Conservation (phyloP, 1,284 basidiomycete genomes). For the Cryptococcus neoformans region DNA sequence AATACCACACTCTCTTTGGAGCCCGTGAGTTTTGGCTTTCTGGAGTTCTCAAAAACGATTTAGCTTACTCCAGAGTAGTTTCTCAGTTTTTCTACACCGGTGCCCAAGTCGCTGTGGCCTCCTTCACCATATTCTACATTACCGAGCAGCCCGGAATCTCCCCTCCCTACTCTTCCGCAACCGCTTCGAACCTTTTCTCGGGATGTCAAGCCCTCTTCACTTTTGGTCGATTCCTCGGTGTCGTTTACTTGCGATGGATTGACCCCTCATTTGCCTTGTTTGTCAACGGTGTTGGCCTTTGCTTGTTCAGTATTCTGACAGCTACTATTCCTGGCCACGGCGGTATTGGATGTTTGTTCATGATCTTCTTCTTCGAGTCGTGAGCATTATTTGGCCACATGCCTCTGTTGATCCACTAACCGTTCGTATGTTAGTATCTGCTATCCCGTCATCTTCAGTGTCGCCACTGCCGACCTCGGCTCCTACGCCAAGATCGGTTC, state of each 20-base stretch:
- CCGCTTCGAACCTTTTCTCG: slow-evolving; percentile 34
- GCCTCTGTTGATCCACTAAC: neutral
- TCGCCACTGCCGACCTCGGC: slow-evolving; percentile 35
- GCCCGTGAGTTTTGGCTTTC: slow-evolving; percentile 22
- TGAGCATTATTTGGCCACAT: neutral
- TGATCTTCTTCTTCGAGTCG: slow-evolving; percentile 37
- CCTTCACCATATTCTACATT: slow-evolving; percentile 31
- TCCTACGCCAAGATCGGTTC: slow-evolving; percentile 30
- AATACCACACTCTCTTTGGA: slow-evolving; percentile 29
- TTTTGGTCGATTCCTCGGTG: slow-evolving; percentile 35
- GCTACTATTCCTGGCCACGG: slow-evolving; percentile 22
- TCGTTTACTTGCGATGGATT: slow-evolving; percentile 28
- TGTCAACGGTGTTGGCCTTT: slow-evolving; percentile 22
- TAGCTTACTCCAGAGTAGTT: neutral
- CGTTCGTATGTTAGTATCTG: slow-evolving; percentile 8
- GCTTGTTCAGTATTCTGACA: slow-evolving; percentile 33
- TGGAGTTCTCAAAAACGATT: too few species aligned
- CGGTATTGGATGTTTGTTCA: slow-evolving; percentile 34
- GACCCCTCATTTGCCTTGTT: slow-evolving; percentile 35
- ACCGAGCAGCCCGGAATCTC: slow-evolving; percentile 18
- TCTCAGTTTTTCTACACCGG: slow-evolving; percentile 20
- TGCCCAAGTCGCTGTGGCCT: slow-evolving; percentile 35
- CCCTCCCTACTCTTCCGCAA: slow-evolving; percentile 13
- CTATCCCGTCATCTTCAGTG: slow-evolving; percentile 37
- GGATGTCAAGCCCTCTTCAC: slow-evolving; percentile 39